Conservation (phyloP, 2,329 filamentous ascomycete genomes). For the Teratosphaeria zuluensis region DNA sequence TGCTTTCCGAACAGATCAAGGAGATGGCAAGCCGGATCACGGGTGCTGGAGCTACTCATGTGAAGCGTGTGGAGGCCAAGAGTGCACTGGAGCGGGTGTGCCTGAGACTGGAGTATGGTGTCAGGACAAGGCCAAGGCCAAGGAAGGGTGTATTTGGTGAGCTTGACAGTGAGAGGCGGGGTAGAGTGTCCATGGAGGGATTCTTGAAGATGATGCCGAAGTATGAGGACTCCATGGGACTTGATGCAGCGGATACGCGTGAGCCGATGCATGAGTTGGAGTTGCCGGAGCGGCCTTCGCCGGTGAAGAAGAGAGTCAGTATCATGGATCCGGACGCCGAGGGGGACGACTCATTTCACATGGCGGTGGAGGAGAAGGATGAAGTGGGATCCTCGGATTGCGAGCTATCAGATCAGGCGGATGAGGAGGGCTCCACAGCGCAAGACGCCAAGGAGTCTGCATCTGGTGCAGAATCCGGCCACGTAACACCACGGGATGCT, state of each 20-base stretch:
- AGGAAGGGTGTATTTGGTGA: slow-evolving; percentile 21
- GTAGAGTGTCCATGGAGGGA: background rate
- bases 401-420: background rate
- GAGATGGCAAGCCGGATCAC: slow-evolving; percentile 52
- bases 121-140: slow-evolving; percentile 49
- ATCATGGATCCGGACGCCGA: background rate
- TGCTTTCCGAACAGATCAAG: slow-evolving; percentile 51
- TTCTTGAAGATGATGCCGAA: background rate
- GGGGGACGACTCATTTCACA: background rate
- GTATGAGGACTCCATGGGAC: background rate
- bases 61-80: slow-evolving; percentile 68
- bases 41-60: slow-evolving; percentile 62
- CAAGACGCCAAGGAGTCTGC: background rate
- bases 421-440: background rate
- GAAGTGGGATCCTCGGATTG: background rate
- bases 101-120: slow-evolving; percentile 59
- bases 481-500: background rate
- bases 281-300: background rate
- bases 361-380: background rate
- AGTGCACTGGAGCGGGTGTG: slow-evolving; percentile 64
- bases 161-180: background rate
- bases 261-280: background rate
- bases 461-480: background rate
- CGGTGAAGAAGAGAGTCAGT: background rate
- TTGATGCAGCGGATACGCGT: background rate